A percentile compares a stretch with the other conserved stretches of the same genome.
Evolutionary conservation across 176 grass and related monocot species (phyloP).

Genomic region (Carex littledalei): DNA sequence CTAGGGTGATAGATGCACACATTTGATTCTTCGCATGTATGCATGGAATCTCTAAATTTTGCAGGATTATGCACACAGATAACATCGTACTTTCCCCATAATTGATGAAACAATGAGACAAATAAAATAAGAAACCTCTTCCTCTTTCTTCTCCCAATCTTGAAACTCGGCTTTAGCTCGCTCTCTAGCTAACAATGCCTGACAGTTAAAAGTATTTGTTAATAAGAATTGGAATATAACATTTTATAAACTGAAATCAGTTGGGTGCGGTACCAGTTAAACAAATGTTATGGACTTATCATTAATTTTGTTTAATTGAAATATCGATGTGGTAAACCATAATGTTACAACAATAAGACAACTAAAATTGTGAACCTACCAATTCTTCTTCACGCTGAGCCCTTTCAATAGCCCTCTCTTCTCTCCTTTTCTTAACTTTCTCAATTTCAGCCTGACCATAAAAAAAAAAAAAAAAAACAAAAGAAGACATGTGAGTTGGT

Average conservation of each 20-base stretch:
- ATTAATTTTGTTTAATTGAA: neutral
- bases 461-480: neutral
- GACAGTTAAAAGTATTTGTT: slow-evolving; percentile 16
- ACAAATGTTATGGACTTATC: neutral
- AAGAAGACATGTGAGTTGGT: neutral
- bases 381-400: slow-evolving; percentile 97
- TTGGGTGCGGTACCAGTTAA: neutral
- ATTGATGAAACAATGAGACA: neutral
- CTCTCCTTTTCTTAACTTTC: slow-evolving; percentile 98
- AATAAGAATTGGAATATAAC: neutral
- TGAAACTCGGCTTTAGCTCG: slow-evolving; percentile 90
- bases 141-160: slow-evolving; percentile 99
- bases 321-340: neutral
- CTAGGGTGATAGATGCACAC: neutral
- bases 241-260: neutral
- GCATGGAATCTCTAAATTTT: neutral
- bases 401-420: slow-evolving; percentile 95
- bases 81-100: neutral
- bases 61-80: neutral
- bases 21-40: neutral
- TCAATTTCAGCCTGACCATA: slow-evolving; percentile 87
- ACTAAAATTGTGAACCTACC: slow-evolving; percentile 37
- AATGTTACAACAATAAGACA: neutral
- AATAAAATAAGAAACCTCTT: slow-evolving; percentile 54
- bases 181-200: slow-evolving; percentile 84